phyloP scores from a whole-genome alignment of 2,329 filamentous ascomycete genomes.

The Aspergillus udagawae region DNA sequence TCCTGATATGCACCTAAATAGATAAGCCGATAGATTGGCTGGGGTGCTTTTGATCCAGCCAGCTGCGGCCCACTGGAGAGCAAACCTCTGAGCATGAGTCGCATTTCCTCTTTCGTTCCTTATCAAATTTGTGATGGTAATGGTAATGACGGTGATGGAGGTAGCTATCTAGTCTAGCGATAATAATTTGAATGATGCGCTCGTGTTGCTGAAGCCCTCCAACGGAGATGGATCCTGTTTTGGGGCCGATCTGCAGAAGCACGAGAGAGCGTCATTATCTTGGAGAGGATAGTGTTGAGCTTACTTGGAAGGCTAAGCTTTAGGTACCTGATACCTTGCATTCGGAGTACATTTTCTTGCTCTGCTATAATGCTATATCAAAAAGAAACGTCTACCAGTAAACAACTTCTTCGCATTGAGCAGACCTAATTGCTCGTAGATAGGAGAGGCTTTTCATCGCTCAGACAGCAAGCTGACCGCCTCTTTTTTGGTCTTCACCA shows the following conservation, averaged over 20 bases:
- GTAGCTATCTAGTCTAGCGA: not conserved
- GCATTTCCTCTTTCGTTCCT: not conserved
- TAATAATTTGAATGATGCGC: no score
- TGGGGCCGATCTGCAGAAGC: not conserved
- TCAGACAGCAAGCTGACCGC: not conserved
- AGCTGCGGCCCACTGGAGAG: not conserved
- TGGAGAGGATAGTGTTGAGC: no score
- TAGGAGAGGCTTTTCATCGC: not conserved
- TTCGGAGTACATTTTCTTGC: not conserved
- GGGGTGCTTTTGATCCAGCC: not conserved
- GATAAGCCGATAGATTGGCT: not conserved
- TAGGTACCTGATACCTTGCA: not conserved
- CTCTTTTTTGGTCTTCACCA: not conserved
- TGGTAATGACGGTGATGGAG: not conserved
- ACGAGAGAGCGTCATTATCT: not conserved
- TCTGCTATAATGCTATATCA: not conserved
- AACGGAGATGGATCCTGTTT: not conserved
- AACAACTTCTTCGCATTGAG: not conserved
- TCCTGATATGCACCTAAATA: not conserved
- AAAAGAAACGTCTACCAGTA: not conserved
- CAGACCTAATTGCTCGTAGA: not conserved
- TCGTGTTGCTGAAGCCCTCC: not conserved
- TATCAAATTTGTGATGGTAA: not conserved
- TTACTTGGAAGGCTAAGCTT: not conserved
- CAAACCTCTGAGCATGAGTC: not conserved